Evolutionary conservation across 306 rosid genomes (phyloP), one percentile per base, ranked within the genome.

Genomic region (Ammopiptanthus mongolicus): DNA sequence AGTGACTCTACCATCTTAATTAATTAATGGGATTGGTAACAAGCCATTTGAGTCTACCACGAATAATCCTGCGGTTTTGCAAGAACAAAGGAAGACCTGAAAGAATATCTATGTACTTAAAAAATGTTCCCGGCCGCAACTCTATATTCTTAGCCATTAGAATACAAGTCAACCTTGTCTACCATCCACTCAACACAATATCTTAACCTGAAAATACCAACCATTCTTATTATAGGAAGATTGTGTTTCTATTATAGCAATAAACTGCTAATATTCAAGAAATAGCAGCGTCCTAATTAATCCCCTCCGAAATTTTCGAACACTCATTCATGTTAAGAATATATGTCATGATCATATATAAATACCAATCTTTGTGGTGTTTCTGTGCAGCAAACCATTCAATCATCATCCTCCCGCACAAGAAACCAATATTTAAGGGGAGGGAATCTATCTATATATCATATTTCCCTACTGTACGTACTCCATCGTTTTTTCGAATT

Each of bases 381-480:
- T 11, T 33, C 19, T 12, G 28, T 37, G 8, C 34, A 13, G 0
- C 31, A 69, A 5, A 34, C 44, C 3, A 69, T 60, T 25, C 25
- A 50, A 51, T 71, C 50, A 41, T 18, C 64, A 29, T 62, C 79
- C 66, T 76, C 81, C 81, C 78, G 6, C 33, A 61, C 22, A 69
- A 69, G 17, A 69, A 70, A 53, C 29, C 51, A 55, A n/a, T n/a
- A n/a, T n/a, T n/a, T n/a, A n/a, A 63, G 69, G 81, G 84, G 51
- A 69, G 80, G 81, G 65, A 58, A 21, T 58, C 23, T 14, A 31
- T n/a, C n/a, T n/a, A n/a, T n/a, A n/a, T n/a, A n/a, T n/a, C n/a
- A n/a, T n/a, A n/a, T n/a, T n/a, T n/a, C n/a, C n/a, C n/a, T n/a
- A n/a, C n/a, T n/a, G n/a, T n/a, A n/a, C n/a, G n/a, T n/a, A n/a